Evolutionary conservation across 2,329 filamentous ascomycete genomes (phyloP).

Genomic region (Chaetomiaceae sp.): DNA sequence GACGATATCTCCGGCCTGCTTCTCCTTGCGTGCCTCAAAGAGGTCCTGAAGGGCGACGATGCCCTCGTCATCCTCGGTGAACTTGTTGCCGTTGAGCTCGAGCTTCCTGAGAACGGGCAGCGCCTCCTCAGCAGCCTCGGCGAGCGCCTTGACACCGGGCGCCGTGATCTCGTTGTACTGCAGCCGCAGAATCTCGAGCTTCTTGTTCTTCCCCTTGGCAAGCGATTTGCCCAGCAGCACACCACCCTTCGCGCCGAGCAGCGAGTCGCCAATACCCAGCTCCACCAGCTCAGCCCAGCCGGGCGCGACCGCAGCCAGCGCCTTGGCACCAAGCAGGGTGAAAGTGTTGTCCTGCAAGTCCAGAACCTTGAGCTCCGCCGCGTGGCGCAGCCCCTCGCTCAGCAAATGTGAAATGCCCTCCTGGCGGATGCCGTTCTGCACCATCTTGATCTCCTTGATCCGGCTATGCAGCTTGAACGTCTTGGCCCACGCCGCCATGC

Average conservation of each 20-base stretch:
- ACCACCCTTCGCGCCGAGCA: slow-evolving; percentile 73
- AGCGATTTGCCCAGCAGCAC: slow-evolving; percentile 69
- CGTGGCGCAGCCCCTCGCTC: slow-evolving; percentile 69
- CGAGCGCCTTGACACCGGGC: slow-evolving; percentile 66
- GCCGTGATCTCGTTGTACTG: slow-evolving; percentile 94
- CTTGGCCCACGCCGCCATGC: slow-evolving; percentile 92
- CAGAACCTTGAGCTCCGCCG: slow-evolving; percentile 64
- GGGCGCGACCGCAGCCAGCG: slow-evolving; percentile 68
- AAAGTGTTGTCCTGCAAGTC: slow-evolving; percentile 99
- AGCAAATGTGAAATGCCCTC: slow-evolving; percentile 84
- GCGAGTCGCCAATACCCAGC: slow-evolving; percentile 82
- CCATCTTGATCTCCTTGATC: slow-evolving; percentile 88
- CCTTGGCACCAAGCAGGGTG: slow-evolving; percentile 71
- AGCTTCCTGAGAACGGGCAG: slow-evolving; percentile 77
- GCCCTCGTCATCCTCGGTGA: slow-evolving; percentile 75
- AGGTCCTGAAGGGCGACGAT: slow-evolving; percentile 65
- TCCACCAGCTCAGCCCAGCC: slow-evolving; percentile 74
- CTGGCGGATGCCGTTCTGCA: slow-evolving; percentile 93
- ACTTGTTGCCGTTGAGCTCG: slow-evolving; percentile 95
- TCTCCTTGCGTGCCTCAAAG: slow-evolving; percentile 73
- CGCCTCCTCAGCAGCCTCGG: slow-evolving; percentile 59
- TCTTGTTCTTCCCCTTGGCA: slow-evolving; percentile 67
- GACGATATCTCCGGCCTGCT: slow-evolving; percentile 58
- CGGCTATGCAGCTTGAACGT: slow-evolving; percentile 77
- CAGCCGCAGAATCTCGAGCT: slow-evolving; percentile 74